These are phyloP conservation scores for Ilex asprella DNA, from an alignment of 257 asterid genomes.

Conservation along the genomic window DNA sequence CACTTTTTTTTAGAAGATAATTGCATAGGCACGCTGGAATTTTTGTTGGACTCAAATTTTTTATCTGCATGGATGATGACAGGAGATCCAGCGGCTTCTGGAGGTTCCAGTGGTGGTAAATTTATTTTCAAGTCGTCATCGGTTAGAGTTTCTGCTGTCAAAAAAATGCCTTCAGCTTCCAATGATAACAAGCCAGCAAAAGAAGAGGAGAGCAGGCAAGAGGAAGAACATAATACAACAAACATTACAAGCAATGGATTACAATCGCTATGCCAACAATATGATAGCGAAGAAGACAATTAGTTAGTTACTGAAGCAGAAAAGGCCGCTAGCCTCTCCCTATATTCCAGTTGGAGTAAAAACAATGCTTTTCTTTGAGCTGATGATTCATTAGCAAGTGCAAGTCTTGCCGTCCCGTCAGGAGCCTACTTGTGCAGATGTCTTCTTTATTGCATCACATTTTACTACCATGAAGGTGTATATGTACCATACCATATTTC, in stretches of 20 bases:
- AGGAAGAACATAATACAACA: constrained; percentile 5
- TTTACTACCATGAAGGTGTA: too few species aligned
- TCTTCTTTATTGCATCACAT: too few species aligned
- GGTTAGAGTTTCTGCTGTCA: constrained; percentile 33
- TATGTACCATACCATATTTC: too few species aligned
- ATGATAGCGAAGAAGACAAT: constrained; percentile 55
- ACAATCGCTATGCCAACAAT: constrained; percentile 47
- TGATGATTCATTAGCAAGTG: too few species aligned
- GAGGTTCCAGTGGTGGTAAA: constrained; percentile 20
- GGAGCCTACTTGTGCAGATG: too few species aligned
- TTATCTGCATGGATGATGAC: constrained; percentile 5
- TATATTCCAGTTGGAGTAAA: too few species aligned
- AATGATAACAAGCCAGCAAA: constrained; percentile 7
- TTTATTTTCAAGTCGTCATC: constrained; percentile 26
- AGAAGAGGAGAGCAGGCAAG: constrained; percentile 11
- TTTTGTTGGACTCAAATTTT: too few species aligned
- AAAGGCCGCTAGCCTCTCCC: too few species aligned
- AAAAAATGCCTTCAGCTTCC: constrained; percentile 31
- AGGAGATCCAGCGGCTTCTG: constrained; percentile 17
- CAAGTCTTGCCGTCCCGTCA: too few species aligned
- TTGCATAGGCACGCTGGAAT: background rate
- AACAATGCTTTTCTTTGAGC: too few species aligned
- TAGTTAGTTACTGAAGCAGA: background rate
- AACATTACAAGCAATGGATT: constrained; percentile 22
- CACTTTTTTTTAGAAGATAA: background rate